Conservation (phyloP, 495 filamentous ascomycete genomes). For the Daldinia bambusicola region DNA sequence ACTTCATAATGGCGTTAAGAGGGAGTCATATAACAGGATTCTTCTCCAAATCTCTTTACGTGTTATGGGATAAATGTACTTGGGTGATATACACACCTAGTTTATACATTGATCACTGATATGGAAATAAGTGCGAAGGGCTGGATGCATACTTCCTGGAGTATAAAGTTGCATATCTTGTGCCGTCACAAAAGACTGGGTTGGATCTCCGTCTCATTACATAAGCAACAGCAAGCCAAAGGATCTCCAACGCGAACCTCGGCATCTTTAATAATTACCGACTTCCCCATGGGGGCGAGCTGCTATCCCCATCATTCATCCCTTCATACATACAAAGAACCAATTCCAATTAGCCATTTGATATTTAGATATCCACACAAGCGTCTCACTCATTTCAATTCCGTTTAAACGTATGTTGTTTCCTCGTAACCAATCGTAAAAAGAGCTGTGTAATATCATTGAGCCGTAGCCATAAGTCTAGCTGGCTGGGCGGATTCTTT, state of each 20-base stretch:
- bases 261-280: constrained; percentile 16
- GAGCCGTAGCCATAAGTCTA: neutral
- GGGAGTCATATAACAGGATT: too few species aligned
- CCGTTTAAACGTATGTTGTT: neutral
- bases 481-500: neutral
- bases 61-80: too few species aligned
- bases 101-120: too few species aligned
- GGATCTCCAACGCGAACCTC: constrained; percentile 10
- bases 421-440: neutral
- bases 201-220: neutral
- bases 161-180: too few species aligned
- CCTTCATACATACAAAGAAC: neutral
- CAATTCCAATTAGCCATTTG: neutral
- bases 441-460: neutral
- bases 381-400: neutral
- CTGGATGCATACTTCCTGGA: neutral
- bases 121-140: too few species aligned
- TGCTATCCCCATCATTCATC: neutral
- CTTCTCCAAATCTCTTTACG: too few species aligned
- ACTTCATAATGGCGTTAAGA: too few species aligned
- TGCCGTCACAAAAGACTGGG: too few species aligned
- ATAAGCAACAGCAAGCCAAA: neutral
- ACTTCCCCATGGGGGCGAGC: constrained; percentile 30
- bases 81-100: too few species aligned
- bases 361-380: neutral